Percentiles rank a stretch among this genome's conserved stretches.
phyloP scores from a whole-genome alignment of 2,329 filamentous ascomycete genomes.

The Colletotrichum liriopes region DNA sequence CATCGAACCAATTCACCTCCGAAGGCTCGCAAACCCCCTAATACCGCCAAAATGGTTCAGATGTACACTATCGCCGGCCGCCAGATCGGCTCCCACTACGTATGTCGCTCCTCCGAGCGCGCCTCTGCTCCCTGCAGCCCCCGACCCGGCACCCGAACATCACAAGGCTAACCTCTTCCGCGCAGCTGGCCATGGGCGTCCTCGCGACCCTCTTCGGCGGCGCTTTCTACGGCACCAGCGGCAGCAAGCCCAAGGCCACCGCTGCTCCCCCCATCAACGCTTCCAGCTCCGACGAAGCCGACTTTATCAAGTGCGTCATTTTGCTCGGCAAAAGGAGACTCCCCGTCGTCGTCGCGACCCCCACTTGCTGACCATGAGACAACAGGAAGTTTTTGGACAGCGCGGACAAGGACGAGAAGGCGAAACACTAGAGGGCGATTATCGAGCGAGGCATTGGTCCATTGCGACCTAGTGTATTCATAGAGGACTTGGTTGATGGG shows the following conservation, averaged over 20 bases:
- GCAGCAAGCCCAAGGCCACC: conserved; percentile 60
- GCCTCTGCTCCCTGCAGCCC: conserved; percentile 20
- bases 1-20: conserved; percentile 48
- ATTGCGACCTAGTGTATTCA: conserved; percentile 41
- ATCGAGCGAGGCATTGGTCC: conserved; percentile 37
- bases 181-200: conserved; percentile 71
- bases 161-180: conserved; percentile 44
- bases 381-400: conserved; percentile 64
- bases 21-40: conserved; percentile 46
- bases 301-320: conserved; percentile 74
- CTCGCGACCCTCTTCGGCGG: conserved; percentile 64
- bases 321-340: conserved; percentile 1
- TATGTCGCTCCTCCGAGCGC: conserved; percentile 56
- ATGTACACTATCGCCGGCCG: conserved; percentile 72
- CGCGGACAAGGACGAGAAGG: conserved; percentile 60
- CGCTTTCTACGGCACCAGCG: conserved; percentile 58
- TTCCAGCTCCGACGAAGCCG: conserved; percentile 73
- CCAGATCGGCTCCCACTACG: conserved; percentile 74
- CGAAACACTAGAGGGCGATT: conserved; percentile 56
- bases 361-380: conserved; percentile 43
- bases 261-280: conserved; percentile 74
- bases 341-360: neutral
- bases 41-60: conserved; percentile 61
- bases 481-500: conserved; percentile 36
- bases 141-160: conserved; percentile 25